Evolutionary conservation across 176 grass and related monocot genomes (phyloP), one percentile per base, ranked within the genome.

Genomic region (Oryza officinalis): DNA sequence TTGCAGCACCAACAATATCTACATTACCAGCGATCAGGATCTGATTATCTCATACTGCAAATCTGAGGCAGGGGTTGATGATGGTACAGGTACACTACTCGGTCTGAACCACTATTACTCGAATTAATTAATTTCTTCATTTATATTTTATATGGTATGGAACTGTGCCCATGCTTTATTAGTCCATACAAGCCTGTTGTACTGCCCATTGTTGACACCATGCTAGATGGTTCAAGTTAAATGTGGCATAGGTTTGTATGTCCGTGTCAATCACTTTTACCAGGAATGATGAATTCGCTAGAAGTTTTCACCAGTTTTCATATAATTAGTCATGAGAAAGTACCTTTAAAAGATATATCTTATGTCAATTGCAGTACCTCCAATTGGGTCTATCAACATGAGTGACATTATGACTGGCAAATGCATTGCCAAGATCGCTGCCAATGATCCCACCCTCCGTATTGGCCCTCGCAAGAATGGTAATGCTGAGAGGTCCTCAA

Each of bases 21-120:
- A 99, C 65, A 99, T 96, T 30, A 96, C 96, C 10, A 94, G 91
- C 9, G 93, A 99, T 40, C 96, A 99, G 83, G 96, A 99, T 90
- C 83, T 99, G 67, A 99, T 99, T 73, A 99, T 99, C 38, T 99
- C 96, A 0, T 99, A 99, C 71, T 99, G 96, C 84, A 99, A 99
- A 83, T 86, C 96, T 14, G 89, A 92, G 30, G 87, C 74, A 32
- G 84, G 30, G 13, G 40, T 80, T 69, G 88, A 80, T 73, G 80
- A 90, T 49, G 64, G 84, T 75, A 86, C 88, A 90, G 88, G 88
- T 90, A 49, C 23, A 30, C 43, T 74, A 80, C 22, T 80, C 32
- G n/a, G 52, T 22, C 52, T 57, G 6, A 57, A 66, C 38, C n/a
- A 28, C 67, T 78, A 78, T 67, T n/a, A 22, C 63, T 71, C 49